Evolutionary conservation across 768 basidiomycete genomes (phyloP).

Genomic region (Lactarius quietus): DNA sequence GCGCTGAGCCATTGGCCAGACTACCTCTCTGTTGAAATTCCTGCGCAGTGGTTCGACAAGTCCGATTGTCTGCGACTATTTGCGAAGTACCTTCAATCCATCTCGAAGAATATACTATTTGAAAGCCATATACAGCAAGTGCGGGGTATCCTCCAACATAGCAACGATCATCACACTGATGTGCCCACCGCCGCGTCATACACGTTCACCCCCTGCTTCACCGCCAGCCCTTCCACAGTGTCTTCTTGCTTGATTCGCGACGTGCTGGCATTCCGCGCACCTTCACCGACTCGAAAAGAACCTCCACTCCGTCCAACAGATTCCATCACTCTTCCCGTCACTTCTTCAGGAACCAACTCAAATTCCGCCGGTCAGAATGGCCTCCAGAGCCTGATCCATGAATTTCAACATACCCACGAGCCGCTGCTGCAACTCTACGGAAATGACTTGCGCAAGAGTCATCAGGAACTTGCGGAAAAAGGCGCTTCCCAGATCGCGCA

Average conservation of each 20-base stretch:
- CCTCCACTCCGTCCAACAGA: background rate
- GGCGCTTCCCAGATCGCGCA: background rate
- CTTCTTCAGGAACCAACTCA: background rate
- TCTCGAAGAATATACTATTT: constrained; percentile 2
- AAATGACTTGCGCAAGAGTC: constrained; percentile 6
- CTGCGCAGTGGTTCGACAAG: background rate
- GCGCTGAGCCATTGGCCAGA: background rate
- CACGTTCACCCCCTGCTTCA: background rate
- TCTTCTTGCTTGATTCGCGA: background rate
- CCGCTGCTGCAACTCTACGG: constrained; percentile 7
- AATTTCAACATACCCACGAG: background rate
- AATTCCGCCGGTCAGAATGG: background rate
- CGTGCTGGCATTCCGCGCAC: background rate
- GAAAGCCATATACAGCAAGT: constrained; percentile 3
- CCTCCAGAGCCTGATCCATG: constrained; percentile 4
- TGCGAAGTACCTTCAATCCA: background rate
- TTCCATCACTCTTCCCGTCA: too few species aligned
- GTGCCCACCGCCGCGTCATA: background rate
- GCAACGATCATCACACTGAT: background rate
- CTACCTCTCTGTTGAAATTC: background rate
- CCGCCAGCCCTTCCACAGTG: background rate
- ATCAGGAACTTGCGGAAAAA: background rate
- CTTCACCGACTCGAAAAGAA: too few species aligned
- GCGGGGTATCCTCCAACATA: background rate
- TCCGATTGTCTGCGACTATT: background rate